Base-by-base conservation (phyloP, 2,329 filamentous ascomycete genomes). In the Colletotrichum tropicale region DNA sequence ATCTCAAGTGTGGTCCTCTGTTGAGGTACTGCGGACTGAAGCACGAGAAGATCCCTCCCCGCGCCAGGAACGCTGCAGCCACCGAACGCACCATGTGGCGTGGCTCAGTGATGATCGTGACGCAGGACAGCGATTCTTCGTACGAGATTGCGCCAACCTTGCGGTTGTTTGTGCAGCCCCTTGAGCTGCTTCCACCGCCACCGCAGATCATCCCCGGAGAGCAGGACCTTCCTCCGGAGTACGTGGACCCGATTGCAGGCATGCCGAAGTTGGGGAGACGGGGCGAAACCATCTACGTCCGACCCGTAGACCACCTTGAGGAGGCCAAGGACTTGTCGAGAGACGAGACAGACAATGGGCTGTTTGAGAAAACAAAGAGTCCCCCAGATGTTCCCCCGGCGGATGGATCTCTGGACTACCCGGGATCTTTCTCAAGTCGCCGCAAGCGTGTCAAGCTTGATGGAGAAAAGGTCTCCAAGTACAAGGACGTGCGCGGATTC, bases 41-140 rank as follows among this genome's bases (percentile, higher is more conserved):
- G 55, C 89, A 88, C 52, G 91, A 98, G 84, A 87, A 88, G 80
- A 81, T 86, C 64, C 81, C 86, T 1, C 81, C 83, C 32, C 82
- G 86, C 36, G 83, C 81, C 71, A 84, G 83, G 69, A 83, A 82
- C 78, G 83, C 81, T 77, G 78, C 81, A 3, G 72, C 81, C 15
- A 70, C 81, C 0, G 93, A 95, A 58, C 91, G 92, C 67, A 95
- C 98, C 80, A 92, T 96, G 24, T 99, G 97, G 97, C 92, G 96
- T 83, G 97, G 97, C 7, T 98, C 93, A 76, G 90, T 98, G 73
- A 96, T 99, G 95, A 98, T 99, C 80, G 96, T 99, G 26, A 98
- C 97, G 0, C 90, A 93, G 68, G 96, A 99, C 81, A 90, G 91
- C 3, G 91, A 94, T 55, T 98, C 96, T 3, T 94, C 94, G 1